Evolutionary conservation across 169 alveolate genomes (phyloP).

Genomic region (Toxoplasma gondii): DNA sequence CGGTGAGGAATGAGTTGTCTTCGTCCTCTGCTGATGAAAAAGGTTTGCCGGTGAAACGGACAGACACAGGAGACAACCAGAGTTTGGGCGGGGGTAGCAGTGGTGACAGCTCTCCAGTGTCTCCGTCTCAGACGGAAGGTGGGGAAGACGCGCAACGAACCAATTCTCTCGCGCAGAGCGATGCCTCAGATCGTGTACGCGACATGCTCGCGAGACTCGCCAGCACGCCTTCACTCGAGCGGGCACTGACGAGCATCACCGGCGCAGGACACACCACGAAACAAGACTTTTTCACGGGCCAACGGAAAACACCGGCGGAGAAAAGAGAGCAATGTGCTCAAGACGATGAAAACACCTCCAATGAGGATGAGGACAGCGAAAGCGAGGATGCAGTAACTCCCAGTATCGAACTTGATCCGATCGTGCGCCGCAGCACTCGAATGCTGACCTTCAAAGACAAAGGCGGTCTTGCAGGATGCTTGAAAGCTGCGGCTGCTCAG

Average conservation of each 20-base stretch:
- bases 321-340: background rate
- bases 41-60: background rate
- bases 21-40: background rate
- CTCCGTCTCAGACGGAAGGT: background rate
- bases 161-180: background rate
- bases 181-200: background rate
- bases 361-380: background rate
- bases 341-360: background rate
- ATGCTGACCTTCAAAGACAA: conserved; percentile 48
- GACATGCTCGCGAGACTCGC: background rate
- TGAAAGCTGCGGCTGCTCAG: conserved; percentile 22
- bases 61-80: background rate
- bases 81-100: too few relatives aligned
- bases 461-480: conserved; percentile 60
- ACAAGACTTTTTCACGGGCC: background rate
- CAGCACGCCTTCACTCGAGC: background rate
- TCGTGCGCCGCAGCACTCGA: conserved; percentile 38
- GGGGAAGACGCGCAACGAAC: background rate
- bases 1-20: too few relatives aligned
- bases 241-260: background rate
- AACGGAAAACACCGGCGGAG: background rate
- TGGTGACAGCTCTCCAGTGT: background rate
- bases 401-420: conserved; percentile 14
- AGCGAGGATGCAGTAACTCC: background rate
- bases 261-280: background rate